Evolutionary conservation across 768 basidiomycete species (phyloP).

Genomic region (Amanita thiersii): DNA sequence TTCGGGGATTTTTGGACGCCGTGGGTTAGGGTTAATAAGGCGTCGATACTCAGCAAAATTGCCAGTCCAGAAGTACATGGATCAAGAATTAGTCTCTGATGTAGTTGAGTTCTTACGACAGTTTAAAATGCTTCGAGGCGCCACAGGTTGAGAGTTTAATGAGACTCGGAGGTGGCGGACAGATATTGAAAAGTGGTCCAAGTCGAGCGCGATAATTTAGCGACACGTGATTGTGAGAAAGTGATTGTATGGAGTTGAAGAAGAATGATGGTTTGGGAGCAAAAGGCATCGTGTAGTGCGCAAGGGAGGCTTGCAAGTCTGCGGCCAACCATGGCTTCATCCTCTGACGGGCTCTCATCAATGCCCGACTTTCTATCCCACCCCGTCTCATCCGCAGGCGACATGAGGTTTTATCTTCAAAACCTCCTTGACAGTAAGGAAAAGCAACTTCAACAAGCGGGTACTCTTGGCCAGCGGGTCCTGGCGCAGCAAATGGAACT

Average conservation of each 20-base stretch:
- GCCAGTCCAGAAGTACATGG: no score
- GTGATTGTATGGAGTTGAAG: not conserved
- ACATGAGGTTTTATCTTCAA: slow-evolving; percentile 57
- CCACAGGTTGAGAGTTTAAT: no score
- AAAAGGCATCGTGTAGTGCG: not conserved
- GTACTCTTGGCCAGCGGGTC: slow-evolving; percentile 88
- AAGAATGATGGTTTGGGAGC: not conserved
- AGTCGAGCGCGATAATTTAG: not conserved
- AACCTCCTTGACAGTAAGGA: slow-evolving; percentile 83
- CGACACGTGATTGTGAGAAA: slow-evolving; percentile 5
- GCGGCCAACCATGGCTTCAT: slow-evolving; percentile 28
- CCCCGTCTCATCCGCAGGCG: slow-evolving; percentile 42
- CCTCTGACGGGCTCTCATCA: slow-evolving; percentile 28
- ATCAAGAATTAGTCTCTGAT: no score
- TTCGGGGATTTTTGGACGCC: no score
- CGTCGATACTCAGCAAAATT: no score
- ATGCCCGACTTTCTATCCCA: slow-evolving; percentile 34
- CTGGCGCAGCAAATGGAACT: slow-evolving; percentile 91
- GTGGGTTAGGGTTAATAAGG: no score
- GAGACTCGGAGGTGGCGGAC: no score
- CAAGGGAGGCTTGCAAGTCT: slow-evolving; percentile 8
- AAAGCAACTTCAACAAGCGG: slow-evolving; percentile 86
- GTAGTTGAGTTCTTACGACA: no score
- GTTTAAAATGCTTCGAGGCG: no score
- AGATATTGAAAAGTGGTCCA: not conserved